Percentiles rank a stretch among this genome's conserved stretches.
Evolutionary conservation across 768 basidiomycete species (phyloP).

Genomic region (Pisolithus sp.): DNA sequence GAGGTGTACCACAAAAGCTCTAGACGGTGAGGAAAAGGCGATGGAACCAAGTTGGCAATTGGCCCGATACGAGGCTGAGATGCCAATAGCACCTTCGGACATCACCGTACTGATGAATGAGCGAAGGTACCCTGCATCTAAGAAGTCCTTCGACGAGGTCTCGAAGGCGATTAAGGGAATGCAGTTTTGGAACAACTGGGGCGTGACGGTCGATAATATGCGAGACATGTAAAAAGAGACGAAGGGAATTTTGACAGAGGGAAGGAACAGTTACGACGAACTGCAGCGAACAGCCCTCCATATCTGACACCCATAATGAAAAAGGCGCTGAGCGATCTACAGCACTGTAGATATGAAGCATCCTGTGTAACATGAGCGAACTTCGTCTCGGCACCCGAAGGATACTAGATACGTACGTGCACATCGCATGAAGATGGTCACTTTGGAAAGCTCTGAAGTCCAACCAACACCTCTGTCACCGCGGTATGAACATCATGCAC

Average conservation of each 20-base stretch:
- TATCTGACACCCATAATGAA: neutral
- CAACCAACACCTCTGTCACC: too few relatives aligned
- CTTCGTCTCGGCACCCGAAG: too few relatives aligned
- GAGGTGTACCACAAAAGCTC: constrained; percentile 32
- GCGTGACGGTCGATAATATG: too few relatives aligned
- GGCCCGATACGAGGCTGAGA: constrained; percentile 37
- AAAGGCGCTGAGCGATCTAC: neutral
- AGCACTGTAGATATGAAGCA: neutral
- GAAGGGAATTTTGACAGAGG: too few relatives aligned
- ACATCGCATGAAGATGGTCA: too few relatives aligned
- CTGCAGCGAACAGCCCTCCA: neutral
- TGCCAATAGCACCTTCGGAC: constrained; percentile 33
- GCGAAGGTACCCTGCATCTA: constrained; percentile 13
- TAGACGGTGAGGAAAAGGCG: constrained; percentile 33
- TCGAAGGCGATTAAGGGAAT: constrained; percentile 24
- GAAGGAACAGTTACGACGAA: neutral
- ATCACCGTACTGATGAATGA: too few relatives aligned
- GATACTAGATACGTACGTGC: too few relatives aligned
- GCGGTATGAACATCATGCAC: too few relatives aligned
- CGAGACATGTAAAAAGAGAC: too few relatives aligned
- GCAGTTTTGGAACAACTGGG: neutral
- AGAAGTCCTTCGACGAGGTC: constrained; percentile 14
- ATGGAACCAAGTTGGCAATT: constrained; percentile 30
- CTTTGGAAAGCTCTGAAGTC: too few relatives aligned
- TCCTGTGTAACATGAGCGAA: too few relatives aligned